Conservation (phyloP, 345 rosid species). For the Eucalyptus leucophloia region DNA sequence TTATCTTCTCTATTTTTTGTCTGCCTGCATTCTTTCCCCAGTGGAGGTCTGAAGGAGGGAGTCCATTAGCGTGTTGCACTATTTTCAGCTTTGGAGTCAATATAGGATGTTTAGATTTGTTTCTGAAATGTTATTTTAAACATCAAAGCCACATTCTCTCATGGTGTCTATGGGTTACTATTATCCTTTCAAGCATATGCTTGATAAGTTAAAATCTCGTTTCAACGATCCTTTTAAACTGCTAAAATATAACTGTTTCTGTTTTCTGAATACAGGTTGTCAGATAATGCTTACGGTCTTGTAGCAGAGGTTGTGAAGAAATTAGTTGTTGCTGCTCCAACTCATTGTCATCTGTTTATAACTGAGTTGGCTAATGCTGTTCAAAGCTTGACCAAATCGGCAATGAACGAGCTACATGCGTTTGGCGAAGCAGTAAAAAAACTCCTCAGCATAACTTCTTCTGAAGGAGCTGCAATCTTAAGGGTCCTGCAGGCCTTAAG, state of each 20-base stretch:
- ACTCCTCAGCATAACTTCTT: constrained; percentile 58
- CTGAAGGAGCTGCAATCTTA: constrained; percentile 89
- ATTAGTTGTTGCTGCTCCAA: constrained; percentile 70
- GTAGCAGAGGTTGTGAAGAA: constrained; percentile 91
- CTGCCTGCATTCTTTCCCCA: neutral
- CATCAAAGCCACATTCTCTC: neutral
- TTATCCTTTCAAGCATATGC: neutral
- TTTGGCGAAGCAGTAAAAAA: constrained; percentile 84
- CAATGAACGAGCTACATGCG: constrained; percentile 61
- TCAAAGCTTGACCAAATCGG: constrained; percentile 59
- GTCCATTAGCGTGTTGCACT: neutral
- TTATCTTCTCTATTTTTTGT: neutral
- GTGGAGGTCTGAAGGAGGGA: neutral
- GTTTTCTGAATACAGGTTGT: constrained; percentile 38
- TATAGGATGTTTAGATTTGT: neutral
- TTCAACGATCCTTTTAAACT: neutral
- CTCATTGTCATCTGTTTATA: constrained; percentile 71
- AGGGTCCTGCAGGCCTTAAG: constrained; percentile 88
- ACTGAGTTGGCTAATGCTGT: constrained; percentile 73
- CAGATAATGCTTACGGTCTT: constrained; percentile 82
- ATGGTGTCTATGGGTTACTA: neutral
- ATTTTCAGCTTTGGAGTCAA: neutral
- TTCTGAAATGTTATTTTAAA: neutral
- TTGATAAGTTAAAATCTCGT: neutral
- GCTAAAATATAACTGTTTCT: neutral